phyloP scores from a whole-genome alignment of 768 basidiomycete genomes.

The Hirschioporus abietinus region DNA sequence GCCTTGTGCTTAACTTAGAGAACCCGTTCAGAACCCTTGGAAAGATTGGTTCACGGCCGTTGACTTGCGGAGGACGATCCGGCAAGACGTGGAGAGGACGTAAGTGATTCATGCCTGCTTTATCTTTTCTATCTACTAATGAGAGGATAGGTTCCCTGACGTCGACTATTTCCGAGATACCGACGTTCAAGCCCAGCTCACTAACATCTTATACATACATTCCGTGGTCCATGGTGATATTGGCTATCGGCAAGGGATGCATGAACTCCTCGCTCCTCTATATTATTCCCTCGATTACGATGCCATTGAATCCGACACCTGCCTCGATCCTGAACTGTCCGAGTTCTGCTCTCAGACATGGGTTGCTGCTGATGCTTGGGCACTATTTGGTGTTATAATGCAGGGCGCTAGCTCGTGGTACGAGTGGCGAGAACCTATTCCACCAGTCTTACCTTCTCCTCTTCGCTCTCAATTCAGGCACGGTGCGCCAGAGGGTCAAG shows the following conservation, averaged over 20 bases:
- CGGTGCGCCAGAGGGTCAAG: slow-evolving; percentile 36
- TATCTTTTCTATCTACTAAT: slow-evolving; percentile 5
- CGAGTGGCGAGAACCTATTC: slow-evolving; percentile 33
- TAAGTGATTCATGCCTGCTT: slow-evolving; percentile 34
- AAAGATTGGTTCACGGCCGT: slow-evolving; percentile 87
- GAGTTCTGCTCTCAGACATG: slow-evolving; percentile 64
- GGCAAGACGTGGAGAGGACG: slow-evolving; percentile 95
- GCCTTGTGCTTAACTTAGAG: neutral
- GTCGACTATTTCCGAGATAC: slow-evolving; percentile 80
- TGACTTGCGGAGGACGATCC: slow-evolving; percentile 83
- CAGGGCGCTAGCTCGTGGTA: slow-evolving; percentile 71
- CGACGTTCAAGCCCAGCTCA: slow-evolving; percentile 72
- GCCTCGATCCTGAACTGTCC: slow-evolving; percentile 32
- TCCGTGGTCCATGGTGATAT: slow-evolving; percentile 73
- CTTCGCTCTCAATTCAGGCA: slow-evolving; percentile 43
- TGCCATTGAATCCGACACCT: slow-evolving; percentile 41
- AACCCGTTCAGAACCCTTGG: slow-evolving; percentile 77
- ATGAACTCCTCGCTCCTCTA: slow-evolving; percentile 87
- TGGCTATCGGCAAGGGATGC: slow-evolving; percentile 98
- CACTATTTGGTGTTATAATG: slow-evolving; percentile 80
- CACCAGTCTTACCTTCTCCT: slow-evolving; percentile 23
- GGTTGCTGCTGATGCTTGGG: slow-evolving; percentile 86
- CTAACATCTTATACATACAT: slow-evolving; percentile 84
- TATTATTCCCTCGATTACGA: slow-evolving; percentile 84
- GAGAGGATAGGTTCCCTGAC: slow-evolving; percentile 80